Evolutionary conservation across 495 filamentous ascomycete genomes (phyloP).

Genomic region (Alectoria sarmentosa): DNA sequence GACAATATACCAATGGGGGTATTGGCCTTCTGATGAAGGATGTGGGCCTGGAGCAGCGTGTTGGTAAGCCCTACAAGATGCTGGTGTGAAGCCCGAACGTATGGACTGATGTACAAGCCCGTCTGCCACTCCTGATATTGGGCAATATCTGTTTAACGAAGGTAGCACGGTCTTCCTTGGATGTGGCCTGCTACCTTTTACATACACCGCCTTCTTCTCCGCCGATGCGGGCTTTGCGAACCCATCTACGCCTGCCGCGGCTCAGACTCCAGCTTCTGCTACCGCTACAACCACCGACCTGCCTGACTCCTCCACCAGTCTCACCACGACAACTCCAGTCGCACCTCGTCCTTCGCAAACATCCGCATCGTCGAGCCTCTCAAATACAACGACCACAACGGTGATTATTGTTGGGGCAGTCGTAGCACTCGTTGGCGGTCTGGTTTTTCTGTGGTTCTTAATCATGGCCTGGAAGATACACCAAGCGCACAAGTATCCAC

Average conservation of each 20-base stretch:
- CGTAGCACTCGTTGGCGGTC: not conserved
- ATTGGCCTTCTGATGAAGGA: conserved; percentile 2
- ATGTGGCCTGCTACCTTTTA: not conserved
- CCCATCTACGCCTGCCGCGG: not conserved
- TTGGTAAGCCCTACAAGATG: not conserved
- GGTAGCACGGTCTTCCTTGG: conserved; percentile 1
- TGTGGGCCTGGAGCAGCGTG: conserved; percentile 9
- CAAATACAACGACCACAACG: not conserved
- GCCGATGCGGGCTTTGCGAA: not conserved
- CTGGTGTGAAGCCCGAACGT: not conserved
- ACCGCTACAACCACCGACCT: not conserved
- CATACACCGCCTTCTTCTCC: conserved; percentile 1
- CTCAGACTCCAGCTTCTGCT: not conserved
- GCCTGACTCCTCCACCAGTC: not conserved
- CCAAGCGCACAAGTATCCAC: not conserved
- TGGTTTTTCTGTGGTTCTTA: conserved; percentile 4
- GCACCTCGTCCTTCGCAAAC: not conserved
- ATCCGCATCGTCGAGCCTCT: not conserved
- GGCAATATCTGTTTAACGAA: not conserved
- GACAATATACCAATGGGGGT: not conserved
- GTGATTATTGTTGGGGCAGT: not conserved
- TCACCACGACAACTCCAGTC: not conserved
- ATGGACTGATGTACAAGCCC: conserved; percentile 2
- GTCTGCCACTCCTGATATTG: not conserved
- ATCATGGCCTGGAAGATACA: not conserved